Conservation (phyloP, 257 asterid genomes). For the Avicennia marina region DNA sequence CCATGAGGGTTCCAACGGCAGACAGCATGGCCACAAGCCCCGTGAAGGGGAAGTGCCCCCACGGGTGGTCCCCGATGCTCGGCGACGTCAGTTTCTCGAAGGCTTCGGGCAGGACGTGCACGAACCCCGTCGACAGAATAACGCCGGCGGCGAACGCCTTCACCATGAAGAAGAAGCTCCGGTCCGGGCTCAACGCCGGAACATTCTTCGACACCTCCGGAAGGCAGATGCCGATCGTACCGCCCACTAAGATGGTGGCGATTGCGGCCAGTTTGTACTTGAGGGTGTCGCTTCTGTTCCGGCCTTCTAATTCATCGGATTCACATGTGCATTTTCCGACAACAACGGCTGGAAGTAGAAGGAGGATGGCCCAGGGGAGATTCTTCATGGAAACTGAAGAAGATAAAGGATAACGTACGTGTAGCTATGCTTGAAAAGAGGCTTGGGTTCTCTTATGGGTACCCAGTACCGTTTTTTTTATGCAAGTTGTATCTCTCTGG, state of each 20-base stretch:
- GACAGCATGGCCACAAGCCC: slow-evolving; percentile 44
- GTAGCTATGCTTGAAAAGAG: no score
- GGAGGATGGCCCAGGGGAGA: neutral
- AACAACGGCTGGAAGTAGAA: slow-evolving; percentile 15
- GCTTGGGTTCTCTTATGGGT: no score
- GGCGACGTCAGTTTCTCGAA: slow-evolving; percentile 39
- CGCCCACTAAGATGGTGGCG: slow-evolving; percentile 35
- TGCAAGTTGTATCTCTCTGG: no score
- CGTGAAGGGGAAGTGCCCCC: slow-evolving; percentile 51
- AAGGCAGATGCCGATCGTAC: slow-evolving; percentile 36
- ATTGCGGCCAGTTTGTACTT: slow-evolving; percentile 37
- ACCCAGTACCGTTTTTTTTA: no score
- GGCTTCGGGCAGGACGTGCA: slow-evolving; percentile 45
- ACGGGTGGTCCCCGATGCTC: slow-evolving; percentile 25
- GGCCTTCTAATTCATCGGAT: slow-evolving; percentile 15
- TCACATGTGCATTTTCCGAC: slow-evolving; percentile 41
- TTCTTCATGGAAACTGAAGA: no score
- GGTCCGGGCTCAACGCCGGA: slow-evolving; percentile 42
- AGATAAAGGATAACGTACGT: no score
- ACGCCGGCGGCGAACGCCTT: slow-evolving; percentile 67
- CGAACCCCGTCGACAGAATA: slow-evolving; percentile 46
- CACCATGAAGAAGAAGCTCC: slow-evolving; percentile 35
- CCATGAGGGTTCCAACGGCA: slow-evolving; percentile 43
- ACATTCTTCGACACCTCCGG: slow-evolving; percentile 31
- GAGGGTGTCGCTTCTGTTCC: slow-evolving; percentile 27